Evolutionary conservation across 1,284 basidiomycete species (phyloP).

Genomic region (Apiotrichum brassicae): DNA sequence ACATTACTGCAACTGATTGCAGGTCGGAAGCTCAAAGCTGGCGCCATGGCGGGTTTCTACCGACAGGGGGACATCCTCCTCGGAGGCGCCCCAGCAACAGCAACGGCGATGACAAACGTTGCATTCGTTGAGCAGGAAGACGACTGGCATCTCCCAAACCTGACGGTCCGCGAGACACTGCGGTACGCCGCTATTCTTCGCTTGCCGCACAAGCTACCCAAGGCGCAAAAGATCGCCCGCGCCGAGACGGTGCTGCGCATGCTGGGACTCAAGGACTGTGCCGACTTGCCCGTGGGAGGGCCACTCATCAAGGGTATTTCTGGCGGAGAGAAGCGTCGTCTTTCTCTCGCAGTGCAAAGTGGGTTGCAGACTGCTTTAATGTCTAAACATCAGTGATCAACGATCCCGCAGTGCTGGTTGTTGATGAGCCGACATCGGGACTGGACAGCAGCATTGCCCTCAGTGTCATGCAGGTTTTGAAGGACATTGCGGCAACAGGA

Average conservation of each 20-base stretch:
- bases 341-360: constrained; percentile 54
- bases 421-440: constrained; percentile 50
- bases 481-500: constrained; percentile 51
- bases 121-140: constrained; percentile 55
- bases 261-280: constrained; percentile 53
- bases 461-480: constrained; percentile 47
- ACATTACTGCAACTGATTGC: constrained; percentile 52
- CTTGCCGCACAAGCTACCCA: constrained; percentile 48
- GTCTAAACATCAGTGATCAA: constrained; percentile 39
- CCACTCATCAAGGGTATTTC: constrained; percentile 52
- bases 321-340: constrained; percentile 54
- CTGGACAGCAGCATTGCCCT: constrained; percentile 53
- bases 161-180: constrained; percentile 49
- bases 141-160: constrained; percentile 49
- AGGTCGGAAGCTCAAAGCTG: constrained; percentile 41
- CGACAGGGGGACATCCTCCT: constrained; percentile 41
- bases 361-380: not conserved
- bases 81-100: constrained; percentile 34
- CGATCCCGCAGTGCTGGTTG: constrained; percentile 50
- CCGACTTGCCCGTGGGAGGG: constrained; percentile 54
- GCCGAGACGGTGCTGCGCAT: constrained; percentile 52
- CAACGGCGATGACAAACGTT: constrained; percentile 41
- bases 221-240: constrained; percentile 47
- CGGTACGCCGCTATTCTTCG: constrained; percentile 52
- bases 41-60: constrained; percentile 41